Evolutionary conservation across 2,329 filamentous ascomycete species (phyloP), one percentile per base, ranked within the genome.

Genomic region (Fusarium pseudocircinatum): DNA sequence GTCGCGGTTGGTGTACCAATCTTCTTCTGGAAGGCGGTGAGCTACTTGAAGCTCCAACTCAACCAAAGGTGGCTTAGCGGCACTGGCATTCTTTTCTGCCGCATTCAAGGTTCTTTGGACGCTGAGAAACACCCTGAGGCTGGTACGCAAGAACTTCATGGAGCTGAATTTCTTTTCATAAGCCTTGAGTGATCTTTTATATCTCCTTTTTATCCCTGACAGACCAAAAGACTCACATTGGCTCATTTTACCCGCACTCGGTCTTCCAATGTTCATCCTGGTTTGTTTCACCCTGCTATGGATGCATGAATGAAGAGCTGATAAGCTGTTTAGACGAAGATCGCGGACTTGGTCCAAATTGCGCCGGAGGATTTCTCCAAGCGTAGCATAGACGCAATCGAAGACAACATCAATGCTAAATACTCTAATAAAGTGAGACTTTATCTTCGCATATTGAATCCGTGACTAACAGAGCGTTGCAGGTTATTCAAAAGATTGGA

Each of bases 321-420:
- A 70, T 64, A 74, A 50, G 54, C 15, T 64, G 47, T 56, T 58
- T 37, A 97, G 96, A 96, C 95, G 47, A 97, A 96, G 75, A 91
- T 99, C 77, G 92, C 95, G 77, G 96, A 99, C 85, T 88, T 99
- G 77, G 94, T 99, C 75, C 94, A 97, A 83, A 97, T 99, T 84
- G 88, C 90, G 37, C 96, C 96, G 4, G 90, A 94, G 78, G 94
- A 98, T 80, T 97, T 98, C 80, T 89, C 91, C 69, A 96, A 96
- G 82, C 87, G 90, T 69, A 97, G 94, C 79, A 89, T 90, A 37
- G 89, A 95, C 72, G 94, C 95, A 2, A 94, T 99, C 72, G 95
- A 98, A 83, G 95, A 99, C 84, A 96, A 96, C 78, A 96, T 99
- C 84, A 98, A 99, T 81, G 88, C 91, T 72, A 99, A 99, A 84